phyloP scores from a whole-genome alignment of 2,329 filamentous ascomycete species.

The Xylaria hypoxylon region DNA sequence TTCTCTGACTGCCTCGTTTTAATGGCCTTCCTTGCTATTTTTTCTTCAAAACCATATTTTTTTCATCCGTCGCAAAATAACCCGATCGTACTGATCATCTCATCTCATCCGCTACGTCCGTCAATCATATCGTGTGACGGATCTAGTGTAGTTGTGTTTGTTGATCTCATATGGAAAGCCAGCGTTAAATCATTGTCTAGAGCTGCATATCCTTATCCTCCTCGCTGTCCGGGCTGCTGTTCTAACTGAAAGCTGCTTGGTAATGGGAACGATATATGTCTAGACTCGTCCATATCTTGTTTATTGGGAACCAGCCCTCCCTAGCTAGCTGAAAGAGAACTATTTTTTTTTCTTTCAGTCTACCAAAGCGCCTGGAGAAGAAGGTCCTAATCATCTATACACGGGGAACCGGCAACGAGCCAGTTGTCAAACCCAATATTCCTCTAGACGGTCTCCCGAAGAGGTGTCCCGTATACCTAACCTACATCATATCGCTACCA shows the following conservation, averaged over 20 bases:
- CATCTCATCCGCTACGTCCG: background rate
- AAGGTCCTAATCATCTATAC: background rate
- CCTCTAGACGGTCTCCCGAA: conserved; percentile 4
- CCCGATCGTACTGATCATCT: conserved; percentile 4
- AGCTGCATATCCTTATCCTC: conserved; percentile 4
- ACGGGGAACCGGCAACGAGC: conserved; percentile 1
- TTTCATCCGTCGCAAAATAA: conserved; percentile 3
- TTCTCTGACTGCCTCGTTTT: conserved; percentile 12
- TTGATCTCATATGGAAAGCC: conserved; percentile 3
- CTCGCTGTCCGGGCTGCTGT: background rate
- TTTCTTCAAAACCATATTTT: conserved; percentile 1
- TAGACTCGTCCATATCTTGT: background rate
- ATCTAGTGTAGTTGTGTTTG: conserved; percentile 1
- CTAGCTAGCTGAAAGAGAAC: background rate
- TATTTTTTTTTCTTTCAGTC: background rate
- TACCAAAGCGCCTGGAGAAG: background rate
- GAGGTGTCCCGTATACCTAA: background rate
- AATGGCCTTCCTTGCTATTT: background rate
- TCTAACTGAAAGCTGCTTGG: conserved; percentile 2
- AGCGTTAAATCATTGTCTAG: background rate
- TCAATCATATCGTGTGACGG: background rate
- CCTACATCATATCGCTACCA: conserved; percentile 10
- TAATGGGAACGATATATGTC: background rate
- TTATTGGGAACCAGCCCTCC: background rate
- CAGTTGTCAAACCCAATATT: background rate